Conservation (phyloP, 108 stramenopile species). For the Conticribra weissflogii region DNA sequence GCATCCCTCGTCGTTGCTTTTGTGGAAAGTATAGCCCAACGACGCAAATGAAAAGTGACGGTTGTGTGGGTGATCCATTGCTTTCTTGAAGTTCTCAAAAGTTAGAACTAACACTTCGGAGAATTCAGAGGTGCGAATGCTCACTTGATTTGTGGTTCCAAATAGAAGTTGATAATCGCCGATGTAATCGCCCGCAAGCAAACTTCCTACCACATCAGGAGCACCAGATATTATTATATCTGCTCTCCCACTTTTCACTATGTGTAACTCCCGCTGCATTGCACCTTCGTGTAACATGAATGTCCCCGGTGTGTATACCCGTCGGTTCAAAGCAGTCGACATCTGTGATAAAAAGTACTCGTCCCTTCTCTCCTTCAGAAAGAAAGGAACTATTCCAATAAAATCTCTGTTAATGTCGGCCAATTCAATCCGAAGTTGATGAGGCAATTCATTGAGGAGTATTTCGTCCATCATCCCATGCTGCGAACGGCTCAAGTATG, state of each 20-base stretch:
- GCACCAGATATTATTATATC: slow-evolving; percentile 33
- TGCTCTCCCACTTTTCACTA: slow-evolving; percentile 46
- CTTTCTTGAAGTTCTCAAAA: slow-evolving; percentile 40
- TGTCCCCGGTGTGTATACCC: slow-evolving; percentile 45
- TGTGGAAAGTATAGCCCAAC: slow-evolving; percentile 23
- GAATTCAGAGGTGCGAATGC: slow-evolving; percentile 35
- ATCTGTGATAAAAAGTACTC: slow-evolving; percentile 25
- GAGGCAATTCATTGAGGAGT: slow-evolving; percentile 49
- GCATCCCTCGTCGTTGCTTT: slow-evolving; percentile 43
- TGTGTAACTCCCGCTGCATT: slow-evolving; percentile 49
- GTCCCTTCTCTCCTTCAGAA: slow-evolving; percentile 25
- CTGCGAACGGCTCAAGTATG: slow-evolving; percentile 52
- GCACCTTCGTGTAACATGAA: slow-evolving; percentile 40
- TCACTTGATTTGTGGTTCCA: slow-evolving; percentile 51
- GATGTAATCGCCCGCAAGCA: slow-evolving; percentile 53
- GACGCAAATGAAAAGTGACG: slow-evolving; percentile 7
- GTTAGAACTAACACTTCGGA: slow-evolving; percentile 49
- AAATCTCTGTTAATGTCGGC: slow-evolving; percentile 20
- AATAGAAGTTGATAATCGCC: slow-evolving; percentile 65
- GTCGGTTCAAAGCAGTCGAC: slow-evolving; percentile 31
- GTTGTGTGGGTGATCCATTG: slow-evolving; percentile 26
- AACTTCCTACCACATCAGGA: slow-evolving; percentile 34
- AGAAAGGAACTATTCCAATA: slow-evolving; percentile 51
- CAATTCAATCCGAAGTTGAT: slow-evolving; percentile 28
- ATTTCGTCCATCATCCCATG: slow-evolving; percentile 52